These are phyloP conservation scores for Sporothrix sp. DNA, from an alignment of 2,329 filamentous ascomycete genomes.

Conservation along the genomic window DNA sequence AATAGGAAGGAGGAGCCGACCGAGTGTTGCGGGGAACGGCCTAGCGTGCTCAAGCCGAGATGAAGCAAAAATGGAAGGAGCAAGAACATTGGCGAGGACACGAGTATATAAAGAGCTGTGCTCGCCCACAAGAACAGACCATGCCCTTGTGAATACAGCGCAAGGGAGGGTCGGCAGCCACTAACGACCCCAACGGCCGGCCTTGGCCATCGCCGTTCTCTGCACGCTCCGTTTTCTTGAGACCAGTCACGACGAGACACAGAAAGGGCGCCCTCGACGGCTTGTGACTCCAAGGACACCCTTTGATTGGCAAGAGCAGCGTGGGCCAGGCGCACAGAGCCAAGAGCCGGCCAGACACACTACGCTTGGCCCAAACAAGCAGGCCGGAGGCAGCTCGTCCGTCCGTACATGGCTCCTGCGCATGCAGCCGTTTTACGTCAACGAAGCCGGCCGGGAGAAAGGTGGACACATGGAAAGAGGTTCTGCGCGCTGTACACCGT, in stretches of 20 bases:
- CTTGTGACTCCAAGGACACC: conserved; percentile 2
- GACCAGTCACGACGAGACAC: background rate
- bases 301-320: background rate
- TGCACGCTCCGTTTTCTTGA: background rate
- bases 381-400: background rate
- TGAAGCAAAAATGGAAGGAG: background rate
- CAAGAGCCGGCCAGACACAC: background rate
- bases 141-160: too few species aligned
- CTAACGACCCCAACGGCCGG: background rate
- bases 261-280: too few species aligned
- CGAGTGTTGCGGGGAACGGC: background rate
- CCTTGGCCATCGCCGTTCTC: background rate
- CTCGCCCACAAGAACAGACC: background rate
- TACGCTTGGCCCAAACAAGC: conserved; percentile 11
- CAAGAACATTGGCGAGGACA: background rate
- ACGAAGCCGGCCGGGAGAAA: background rate
- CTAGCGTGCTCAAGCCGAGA: background rate
- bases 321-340: background rate
- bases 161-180: background rate
- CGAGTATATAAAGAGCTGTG: background rate
- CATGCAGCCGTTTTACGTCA: conserved; percentile 2
- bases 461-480: background rate
- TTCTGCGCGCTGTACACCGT: background rate
- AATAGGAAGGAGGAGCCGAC: conserved; percentile 10
- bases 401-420: too few species aligned